Evolutionary conservation across 108 stramenopile species (phyloP).

Genomic region (Nannochloropsis granulata): DNA sequence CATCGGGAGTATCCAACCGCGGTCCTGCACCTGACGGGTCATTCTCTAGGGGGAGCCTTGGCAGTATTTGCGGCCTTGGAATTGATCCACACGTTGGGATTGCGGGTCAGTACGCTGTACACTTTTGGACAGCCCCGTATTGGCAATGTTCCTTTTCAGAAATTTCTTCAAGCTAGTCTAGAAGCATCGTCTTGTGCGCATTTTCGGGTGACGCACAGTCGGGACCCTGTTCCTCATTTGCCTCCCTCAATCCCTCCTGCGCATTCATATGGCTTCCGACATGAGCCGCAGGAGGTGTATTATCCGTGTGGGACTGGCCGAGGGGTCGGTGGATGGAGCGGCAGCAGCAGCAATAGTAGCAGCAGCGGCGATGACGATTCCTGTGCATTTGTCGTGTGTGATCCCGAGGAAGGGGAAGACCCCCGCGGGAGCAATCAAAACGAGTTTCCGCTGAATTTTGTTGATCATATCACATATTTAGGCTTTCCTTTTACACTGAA

Average conservation of each 20-base stretch:
- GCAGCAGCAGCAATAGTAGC: background rate
- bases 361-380: background rate
- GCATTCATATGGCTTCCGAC: background rate
- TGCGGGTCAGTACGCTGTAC: background rate
- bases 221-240: background rate
- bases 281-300: background rate
- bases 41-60: background rate
- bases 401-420: background rate
- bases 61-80: background rate
- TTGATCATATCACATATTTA: background rate
- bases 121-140: background rate
- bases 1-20: background rate
- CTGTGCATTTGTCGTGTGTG: background rate
- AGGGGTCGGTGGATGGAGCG: background rate
- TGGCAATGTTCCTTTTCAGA: background rate
- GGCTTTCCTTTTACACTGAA: background rate
- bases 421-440: background rate
- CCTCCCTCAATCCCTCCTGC: background rate
- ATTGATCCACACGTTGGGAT: background rate
- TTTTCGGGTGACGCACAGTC: background rate
- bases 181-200: background rate
- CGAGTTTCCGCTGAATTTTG: background rate
- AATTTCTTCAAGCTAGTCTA: background rate
- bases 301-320: background rate
- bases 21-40: background rate